Evolutionary conservation across 345 rosid species (phyloP), one percentile per base, ranked within the genome.

Genomic region (Eutrema yunnanense): DNA sequence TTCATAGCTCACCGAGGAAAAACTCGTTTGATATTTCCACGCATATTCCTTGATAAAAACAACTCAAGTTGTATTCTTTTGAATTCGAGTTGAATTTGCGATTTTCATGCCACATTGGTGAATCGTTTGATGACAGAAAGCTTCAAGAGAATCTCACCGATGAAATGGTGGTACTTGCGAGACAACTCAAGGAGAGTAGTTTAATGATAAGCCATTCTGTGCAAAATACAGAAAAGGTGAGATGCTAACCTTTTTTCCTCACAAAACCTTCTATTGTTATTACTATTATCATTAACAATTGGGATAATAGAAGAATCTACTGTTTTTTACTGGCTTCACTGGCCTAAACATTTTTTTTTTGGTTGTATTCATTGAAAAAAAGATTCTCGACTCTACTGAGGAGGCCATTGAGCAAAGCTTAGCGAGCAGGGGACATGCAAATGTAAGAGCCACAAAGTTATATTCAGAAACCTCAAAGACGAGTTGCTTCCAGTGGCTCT

Each of bases 141-240:
- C 86, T 92, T 77, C 97, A 95, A 57, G 97, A 95, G 37, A 88
- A 86, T 73, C 78, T 95, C 66, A 90, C 96, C 0, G 96, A 90
- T 83, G 99, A 92, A 80, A 95, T 95, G 97, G 99, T 92, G 33
- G 96, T 76, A 54, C 84, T 95, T 79, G 99, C 97, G 8, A 77
- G 69, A 50, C 89, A 95, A 77, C 96, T 92, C 27, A 92, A 92
- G 79, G 99, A 90, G 85, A 79, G 86, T 59, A 95, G 92, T 83
- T 90, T 87, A 49, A 60, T 86, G 79, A 94, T 89, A 86, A 87
- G 87, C 65, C 89, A 56, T 69, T 90, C 98, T n/a, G 61, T 88
- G 76, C 81, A 89, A 71, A 84, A 83, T 71, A 90, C 99, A 47
- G 97, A 89, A 59, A 89, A 88, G 63, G 99, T 90, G 59, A 65